phyloP scores from a whole-genome alignment of 1,284 basidiomycete genomes.

The Tetrapyrgos nigripes region DNA sequence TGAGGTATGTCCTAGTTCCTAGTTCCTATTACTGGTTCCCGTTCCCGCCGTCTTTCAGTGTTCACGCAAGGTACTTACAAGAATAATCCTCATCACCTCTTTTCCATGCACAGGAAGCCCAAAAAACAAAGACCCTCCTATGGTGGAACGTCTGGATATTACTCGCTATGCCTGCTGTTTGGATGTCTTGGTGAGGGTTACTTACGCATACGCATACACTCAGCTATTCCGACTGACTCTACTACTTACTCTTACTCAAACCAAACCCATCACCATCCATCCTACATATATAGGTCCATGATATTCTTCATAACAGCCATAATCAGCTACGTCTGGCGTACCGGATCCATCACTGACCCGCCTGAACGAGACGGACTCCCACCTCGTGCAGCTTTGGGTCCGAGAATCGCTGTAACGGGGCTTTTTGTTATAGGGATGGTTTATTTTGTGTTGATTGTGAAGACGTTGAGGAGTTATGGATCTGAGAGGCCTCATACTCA shows the following conservation, averaged over 20 bases:
- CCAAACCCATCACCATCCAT: too few relatives aligned
- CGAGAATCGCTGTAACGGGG: slow-evolving; percentile 61
- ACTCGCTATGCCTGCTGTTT: slow-evolving; percentile 74
- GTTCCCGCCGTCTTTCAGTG: background rate
- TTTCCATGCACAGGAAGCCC: slow-evolving; percentile 58
- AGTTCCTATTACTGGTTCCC: too few relatives aligned
- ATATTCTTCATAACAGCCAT: slow-evolving; percentile 72
- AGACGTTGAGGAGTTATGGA: slow-evolving; percentile 68
- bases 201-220: too few relatives aligned
- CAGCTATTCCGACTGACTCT: too few relatives aligned
- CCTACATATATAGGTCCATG: slow-evolving; percentile 57
- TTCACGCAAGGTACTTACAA: too few relatives aligned
- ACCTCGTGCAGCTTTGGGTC: slow-evolving; percentile 46
- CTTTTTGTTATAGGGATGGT: slow-evolving; percentile 65
- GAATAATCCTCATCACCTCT: background rate
- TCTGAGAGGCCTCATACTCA: too few relatives aligned
- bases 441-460: slow-evolving; percentile 67
- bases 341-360: slow-evolving; percentile 58
- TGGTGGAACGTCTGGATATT: slow-evolving; percentile 86
- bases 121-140: slow-evolving; percentile 66
- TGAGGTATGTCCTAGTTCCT: slow-evolving; percentile 52
- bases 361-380: slow-evolving; percentile 37
- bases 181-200: slow-evolving; percentile 68
- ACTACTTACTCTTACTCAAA: slow-evolving; percentile 11
- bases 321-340: slow-evolving; percentile 76